These are phyloP conservation scores for Hypholoma fasciculare DNA, from an alignment of 768 basidiomycete species.

Conservation along the genomic window DNA sequence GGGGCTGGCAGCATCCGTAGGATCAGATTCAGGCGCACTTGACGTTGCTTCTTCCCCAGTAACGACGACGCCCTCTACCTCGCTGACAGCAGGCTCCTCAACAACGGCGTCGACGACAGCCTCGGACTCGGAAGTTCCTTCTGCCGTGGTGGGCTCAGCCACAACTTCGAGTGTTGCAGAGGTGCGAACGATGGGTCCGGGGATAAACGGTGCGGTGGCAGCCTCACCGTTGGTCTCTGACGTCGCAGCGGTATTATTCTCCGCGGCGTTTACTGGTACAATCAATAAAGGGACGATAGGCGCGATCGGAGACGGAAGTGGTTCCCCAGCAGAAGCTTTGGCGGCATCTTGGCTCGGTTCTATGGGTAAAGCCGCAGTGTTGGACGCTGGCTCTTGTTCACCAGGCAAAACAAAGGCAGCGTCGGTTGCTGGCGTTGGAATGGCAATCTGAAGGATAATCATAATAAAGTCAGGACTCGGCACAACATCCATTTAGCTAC, in stretches of 20 bases:
- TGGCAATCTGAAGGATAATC: constrained; percentile 22
- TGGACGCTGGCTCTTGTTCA: constrained; percentile 14
- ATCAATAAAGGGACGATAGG: constrained; percentile 36
- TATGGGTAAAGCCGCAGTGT: constrained; percentile 11
- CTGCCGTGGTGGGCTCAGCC: too few species aligned
- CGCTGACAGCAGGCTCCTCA: too few species aligned
- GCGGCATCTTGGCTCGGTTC: constrained; percentile 7
- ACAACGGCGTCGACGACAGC: too few species aligned
- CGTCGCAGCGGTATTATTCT: constrained; percentile 31
- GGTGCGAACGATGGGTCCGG: neutral
- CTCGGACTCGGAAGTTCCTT: too few species aligned
- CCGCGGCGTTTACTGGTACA: constrained; percentile 40
- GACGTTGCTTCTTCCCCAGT: too few species aligned
- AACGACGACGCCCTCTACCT: too few species aligned
- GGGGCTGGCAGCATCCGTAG: too few species aligned
- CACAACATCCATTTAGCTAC: neutral
- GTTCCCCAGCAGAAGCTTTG: neutral
- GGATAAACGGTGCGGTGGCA: neutral
- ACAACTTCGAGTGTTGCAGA: too few species aligned
- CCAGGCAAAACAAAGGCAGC: constrained; percentile 19
- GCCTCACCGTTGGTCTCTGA: neutral
- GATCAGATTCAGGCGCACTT: too few species aligned
- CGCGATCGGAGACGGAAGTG: constrained; percentile 20
- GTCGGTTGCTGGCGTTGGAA: constrained; percentile 29
- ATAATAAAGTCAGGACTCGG: constrained; percentile 3